phyloP scores from a whole-genome alignment of 2,329 filamentous ascomycete genomes.

The Trichoderma breve region DNA sequence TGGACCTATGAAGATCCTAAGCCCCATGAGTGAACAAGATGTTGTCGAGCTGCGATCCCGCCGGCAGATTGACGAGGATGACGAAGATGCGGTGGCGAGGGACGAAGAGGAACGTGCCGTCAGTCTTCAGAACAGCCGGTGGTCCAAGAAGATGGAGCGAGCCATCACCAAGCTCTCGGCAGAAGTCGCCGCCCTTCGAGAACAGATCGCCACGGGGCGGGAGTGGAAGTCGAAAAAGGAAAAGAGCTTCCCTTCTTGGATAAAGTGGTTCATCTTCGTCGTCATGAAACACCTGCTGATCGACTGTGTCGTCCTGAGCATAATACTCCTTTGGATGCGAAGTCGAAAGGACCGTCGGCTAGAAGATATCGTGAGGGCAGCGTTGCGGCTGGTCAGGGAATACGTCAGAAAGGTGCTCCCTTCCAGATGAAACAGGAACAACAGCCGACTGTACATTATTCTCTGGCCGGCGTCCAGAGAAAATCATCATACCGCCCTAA shows the following conservation, averaged over 20 bases:
- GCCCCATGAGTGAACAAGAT: slow-evolving; percentile 82
- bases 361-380: slow-evolving; percentile 69
- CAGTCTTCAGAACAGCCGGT: slow-evolving; percentile 46
- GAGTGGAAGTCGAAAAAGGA: slow-evolving; percentile 67
- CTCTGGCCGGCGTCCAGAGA: neutral
- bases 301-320: slow-evolving; percentile 63
- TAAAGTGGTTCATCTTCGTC: slow-evolving; percentile 68
- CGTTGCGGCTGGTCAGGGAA: slow-evolving; percentile 56
- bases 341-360: slow-evolving; percentile 67
- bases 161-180: slow-evolving; percentile 86
- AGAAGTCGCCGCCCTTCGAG: slow-evolving; percentile 86
- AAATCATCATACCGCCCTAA: neutral
- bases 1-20: slow-evolving; percentile 67
- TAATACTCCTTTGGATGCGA: slow-evolving; percentile 71
- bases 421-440: slow-evolving; percentile 44
- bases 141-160: slow-evolving; percentile 79
- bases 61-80: slow-evolving; percentile 45
- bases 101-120: slow-evolving; percentile 26
- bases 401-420: slow-evolving; percentile 60
- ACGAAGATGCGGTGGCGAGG: slow-evolving; percentile 41
- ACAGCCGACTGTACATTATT: neutral
- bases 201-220: slow-evolving; percentile 78
- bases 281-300: slow-evolving; percentile 70
- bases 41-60: slow-evolving; percentile 60
- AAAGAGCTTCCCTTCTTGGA: slow-evolving; percentile 66